phyloP scores from a whole-genome alignment of 2,329 filamentous ascomycete genomes.

The Hypomyces rosellus region DNA sequence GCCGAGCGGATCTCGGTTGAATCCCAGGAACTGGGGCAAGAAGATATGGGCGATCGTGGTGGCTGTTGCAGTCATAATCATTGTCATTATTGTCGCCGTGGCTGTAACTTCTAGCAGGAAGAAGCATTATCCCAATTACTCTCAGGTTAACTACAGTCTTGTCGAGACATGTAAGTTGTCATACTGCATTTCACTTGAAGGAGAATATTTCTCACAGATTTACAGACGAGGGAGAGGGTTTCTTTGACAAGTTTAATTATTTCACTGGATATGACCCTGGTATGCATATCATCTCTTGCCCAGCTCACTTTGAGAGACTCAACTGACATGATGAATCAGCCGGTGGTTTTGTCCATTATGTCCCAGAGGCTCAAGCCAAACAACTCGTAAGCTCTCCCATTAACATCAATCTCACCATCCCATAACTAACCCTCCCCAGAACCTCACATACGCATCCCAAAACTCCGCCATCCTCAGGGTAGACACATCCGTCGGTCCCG shows the following conservation, averaged over 20 bases:
- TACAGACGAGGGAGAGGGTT: constrained; percentile 41
- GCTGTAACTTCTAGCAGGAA: constrained; percentile 33
- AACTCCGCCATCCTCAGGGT: constrained; percentile 52
- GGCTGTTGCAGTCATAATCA: constrained; percentile 22
- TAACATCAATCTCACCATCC: neutral
- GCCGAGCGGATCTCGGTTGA: constrained; percentile 33
- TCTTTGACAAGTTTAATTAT: constrained; percentile 52
- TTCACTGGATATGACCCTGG: constrained; percentile 44
- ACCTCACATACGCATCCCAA: constrained; percentile 55
- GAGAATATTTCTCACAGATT: neutral
- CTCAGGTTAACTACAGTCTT: constrained; percentile 39
- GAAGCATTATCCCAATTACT: constrained; percentile 44
- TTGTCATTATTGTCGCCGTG: constrained; percentile 43
- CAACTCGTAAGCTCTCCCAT: constrained; percentile 30
- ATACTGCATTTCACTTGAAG: neutral
- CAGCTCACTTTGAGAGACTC: constrained; percentile 1
- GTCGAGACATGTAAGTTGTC: constrained; percentile 41
- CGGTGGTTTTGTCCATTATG: constrained; percentile 48
- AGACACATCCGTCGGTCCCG: constrained; percentile 50
- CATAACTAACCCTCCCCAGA: constrained; percentile 30
- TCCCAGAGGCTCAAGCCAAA: constrained; percentile 35
- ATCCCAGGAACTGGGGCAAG: constrained; percentile 48
- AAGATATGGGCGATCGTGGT: constrained; percentile 39
- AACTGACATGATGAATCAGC: constrained; percentile 22
- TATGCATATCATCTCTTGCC: constrained; percentile 17